Base-by-base conservation (phyloP, 495 filamentous ascomycete species). In the Tuber indicum region DNA sequence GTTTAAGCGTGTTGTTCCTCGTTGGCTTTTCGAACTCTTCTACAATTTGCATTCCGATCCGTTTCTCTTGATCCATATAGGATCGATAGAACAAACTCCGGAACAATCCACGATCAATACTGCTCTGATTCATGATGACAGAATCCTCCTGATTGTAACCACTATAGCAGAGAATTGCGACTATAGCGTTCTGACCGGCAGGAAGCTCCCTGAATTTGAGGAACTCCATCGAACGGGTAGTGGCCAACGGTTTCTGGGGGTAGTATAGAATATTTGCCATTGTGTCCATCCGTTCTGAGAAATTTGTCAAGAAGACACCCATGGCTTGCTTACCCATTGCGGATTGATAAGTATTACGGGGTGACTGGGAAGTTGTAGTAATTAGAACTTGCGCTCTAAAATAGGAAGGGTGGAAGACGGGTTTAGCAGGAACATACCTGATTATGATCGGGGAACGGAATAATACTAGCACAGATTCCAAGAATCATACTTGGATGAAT, bases 61-160 rank as follows among this genome's bases (percentile, higher is more conserved):
- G 90, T 87, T 98, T 98, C 86, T 99, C 96, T 76, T 92, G 92
- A 82, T 98, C 96, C 44, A 92, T 94, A 84, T 99, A 98, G 36
- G 94, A 92, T 76, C 96, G 92, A 88, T 97, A 98, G 88, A 98
- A 99, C 26, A 99, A 87, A 90, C 93, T 96, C 83, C 96, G 91
- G 92, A 98, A 98, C 16, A 99, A 87, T 47, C 96, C 96, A 76
- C 96, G 92, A 82, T 99, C 96, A 81, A 98, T 98, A 80, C 93
- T 96, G 86, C 93, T 96, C 85, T 99, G 96, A 85, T 98, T 99
- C 96, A 99, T 98, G 80, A 99, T 96, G 73, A 99, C 96, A 39
- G 96, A 98, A 89, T 99, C 96, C 93, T 99, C 96, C 85, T 98
- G 96, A 84, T 99, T 98, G 88, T 98, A 99, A n/a, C 96, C 96